A percentile compares a stretch with the other conserved stretches of the same genome.
These are phyloP conservation scores for Pythium grandisporangium DNA, from an alignment of 352 stramenopile species.

Conservation along the genomic window DNA sequence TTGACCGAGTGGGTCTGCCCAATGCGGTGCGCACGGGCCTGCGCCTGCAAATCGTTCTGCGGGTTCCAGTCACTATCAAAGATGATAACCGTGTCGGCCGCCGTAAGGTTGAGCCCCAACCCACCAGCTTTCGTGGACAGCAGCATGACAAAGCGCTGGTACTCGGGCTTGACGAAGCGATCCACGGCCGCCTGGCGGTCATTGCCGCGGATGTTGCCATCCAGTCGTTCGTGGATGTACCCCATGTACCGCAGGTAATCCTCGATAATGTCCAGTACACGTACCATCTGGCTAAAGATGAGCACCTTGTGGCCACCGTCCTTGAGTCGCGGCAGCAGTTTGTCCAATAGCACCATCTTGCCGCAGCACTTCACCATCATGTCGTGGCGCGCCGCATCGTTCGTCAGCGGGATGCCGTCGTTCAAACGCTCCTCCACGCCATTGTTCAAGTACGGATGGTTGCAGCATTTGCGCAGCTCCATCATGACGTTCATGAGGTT, in stretches of 20 bases:
- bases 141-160: constrained; percentile 96
- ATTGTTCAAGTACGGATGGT: constrained; percentile 90
- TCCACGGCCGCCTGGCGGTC: constrained; percentile 82
- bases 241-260: constrained; percentile 94
- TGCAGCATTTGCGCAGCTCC: constrained; percentile 88
- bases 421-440: constrained; percentile 86
- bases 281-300: constrained; percentile 99
- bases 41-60: constrained; percentile 95
- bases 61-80: constrained; percentile 99
- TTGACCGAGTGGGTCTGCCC: constrained; percentile 87
- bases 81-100: constrained; percentile 96
- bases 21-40: constrained; percentile 87
- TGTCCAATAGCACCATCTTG: constrained; percentile 99
- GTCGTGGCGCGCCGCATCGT: constrained; percentile 76
- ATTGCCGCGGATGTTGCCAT: constrained; percentile 94
- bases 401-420: constrained; percentile 63
- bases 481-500: constrained; percentile 93
- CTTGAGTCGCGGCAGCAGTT: constrained; percentile 96
- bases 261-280: constrained; percentile 99
- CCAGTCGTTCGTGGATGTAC: constrained; percentile 95
- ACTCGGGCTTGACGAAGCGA: constrained; percentile 85
- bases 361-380: constrained; percentile 96
- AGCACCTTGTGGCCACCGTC: constrained; percentile 96
- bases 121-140: constrained; percentile 97
- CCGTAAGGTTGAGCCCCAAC: constrained; percentile 87